Evolutionary conservation across 495 filamentous ascomycete genomes (phyloP), one percentile per base, ranked within the genome.

Genomic region (Patellaria atrata): DNA sequence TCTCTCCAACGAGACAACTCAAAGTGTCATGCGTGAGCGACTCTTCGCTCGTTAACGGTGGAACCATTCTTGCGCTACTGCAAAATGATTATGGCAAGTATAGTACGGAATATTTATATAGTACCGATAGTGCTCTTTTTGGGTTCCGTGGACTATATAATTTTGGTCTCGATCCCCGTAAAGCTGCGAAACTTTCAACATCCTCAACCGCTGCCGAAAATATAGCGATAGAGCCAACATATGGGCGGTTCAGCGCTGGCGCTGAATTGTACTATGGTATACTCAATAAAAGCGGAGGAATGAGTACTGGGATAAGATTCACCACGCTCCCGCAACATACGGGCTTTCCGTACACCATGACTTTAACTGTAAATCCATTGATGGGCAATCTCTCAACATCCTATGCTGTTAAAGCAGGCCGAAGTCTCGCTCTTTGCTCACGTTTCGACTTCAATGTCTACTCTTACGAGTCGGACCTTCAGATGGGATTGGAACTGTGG

Each of bases 361-460:
- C 89, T 4, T 60, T 59, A 6, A 61, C 58, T 15, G 53, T 94
- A 21, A 94, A 91, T 30, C 89, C 89, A 0, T 64, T 97, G 8
- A 94, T 93, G 67, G 89, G 89, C 19, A 91, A 78, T 38, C 62
- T 96, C 33, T 84, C 78, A 27, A 77, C 82, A 18, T 91, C 77
- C 4, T 97, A 96, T 47, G 82, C 89, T 10, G 76, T 94, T 9
- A 74, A 79, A 45, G 89, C 87, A 4, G 78, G 79, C 14, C 72
- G 68, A 9, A 72, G 83, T 38, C 70, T 89, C 33, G 75, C 83
- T 1, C 71, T 97, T 29, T 87, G 84, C 38, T 84, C 82, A 20
- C 72, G 77, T 25, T 87, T 96, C 60, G 83, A 89, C 43, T 97
- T 96, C 55, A 97, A 97, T 52, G 83, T 94, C 32, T 94, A 94